These are phyloP conservation scores for Hymenoscyphus scutula DNA, from an alignment of 2,329 filamentous ascomycete genomes.

Conservation along the genomic window DNA sequence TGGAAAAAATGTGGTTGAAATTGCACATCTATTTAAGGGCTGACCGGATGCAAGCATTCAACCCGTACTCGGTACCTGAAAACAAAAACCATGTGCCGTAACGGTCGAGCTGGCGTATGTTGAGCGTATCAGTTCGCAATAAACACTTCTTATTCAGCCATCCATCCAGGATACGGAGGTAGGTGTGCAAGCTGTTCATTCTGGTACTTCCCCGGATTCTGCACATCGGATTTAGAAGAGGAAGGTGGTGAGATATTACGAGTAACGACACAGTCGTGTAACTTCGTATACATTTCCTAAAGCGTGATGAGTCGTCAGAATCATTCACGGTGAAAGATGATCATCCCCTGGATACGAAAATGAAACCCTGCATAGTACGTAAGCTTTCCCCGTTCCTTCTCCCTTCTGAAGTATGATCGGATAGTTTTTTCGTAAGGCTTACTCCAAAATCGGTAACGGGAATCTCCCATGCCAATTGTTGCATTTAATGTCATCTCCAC, in stretches of 20 bases:
- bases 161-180: neutral
- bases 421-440: neutral
- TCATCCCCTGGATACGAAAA: neutral
- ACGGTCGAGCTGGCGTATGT: neutral
- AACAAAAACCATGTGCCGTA: neutral
- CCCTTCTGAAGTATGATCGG: neutral
- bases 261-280: neutral
- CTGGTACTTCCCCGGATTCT: neutral
- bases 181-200: neutral
- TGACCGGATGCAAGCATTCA: neutral
- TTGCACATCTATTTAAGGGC: neutral
- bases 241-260: neutral
- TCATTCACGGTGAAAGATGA: neutral
- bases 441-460: neutral
- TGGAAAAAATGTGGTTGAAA: neutral
- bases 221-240: neutral
- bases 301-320: neutral
- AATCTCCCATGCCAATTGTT: neutral
- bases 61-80: neutral
- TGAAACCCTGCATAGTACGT: neutral
- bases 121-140: neutral
- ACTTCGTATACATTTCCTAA: neutral
- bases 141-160: neutral
- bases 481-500: neutral
- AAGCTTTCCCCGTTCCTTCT: neutral